These are phyloP conservation scores for Xylaria flabelliformis DNA, from an alignment of 495 filamentous ascomycete genomes.

Conservation along the genomic window DNA sequence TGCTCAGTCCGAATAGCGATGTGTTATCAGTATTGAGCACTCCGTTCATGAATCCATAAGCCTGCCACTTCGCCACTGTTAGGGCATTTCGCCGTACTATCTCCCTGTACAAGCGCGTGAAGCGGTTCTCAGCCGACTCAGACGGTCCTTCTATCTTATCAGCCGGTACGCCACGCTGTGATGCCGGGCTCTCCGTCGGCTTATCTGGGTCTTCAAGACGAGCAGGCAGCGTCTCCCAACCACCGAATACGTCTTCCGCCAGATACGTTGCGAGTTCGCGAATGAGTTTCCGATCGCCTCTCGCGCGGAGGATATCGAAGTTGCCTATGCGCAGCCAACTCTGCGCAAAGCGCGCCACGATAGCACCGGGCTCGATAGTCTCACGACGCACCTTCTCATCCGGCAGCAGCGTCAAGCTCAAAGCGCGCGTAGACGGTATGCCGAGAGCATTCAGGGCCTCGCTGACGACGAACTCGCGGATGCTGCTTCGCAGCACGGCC, in stretches of 20 bases:
- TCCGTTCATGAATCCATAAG: slow-evolving; percentile 97
- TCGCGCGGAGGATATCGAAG: slow-evolving; percentile 84
- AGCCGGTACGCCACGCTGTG: slow-evolving; percentile 57
- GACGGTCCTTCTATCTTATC: slow-evolving; percentile 67
- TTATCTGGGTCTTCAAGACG: slow-evolving; percentile 56
- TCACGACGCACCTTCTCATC: slow-evolving; percentile 77
- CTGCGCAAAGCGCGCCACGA: slow-evolving; percentile 90
- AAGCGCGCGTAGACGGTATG: slow-evolving; percentile 85
- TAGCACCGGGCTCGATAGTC: slow-evolving; percentile 87
- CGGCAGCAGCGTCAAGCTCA: slow-evolving; percentile 80
- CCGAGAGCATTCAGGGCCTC: slow-evolving; percentile 83
- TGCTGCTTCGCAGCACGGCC: slow-evolving; percentile 87
- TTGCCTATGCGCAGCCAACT: slow-evolving; percentile 90
- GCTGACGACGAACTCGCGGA: slow-evolving; percentile 90
- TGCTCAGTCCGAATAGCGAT: slow-evolving; percentile 81
- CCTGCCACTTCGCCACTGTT: slow-evolving; percentile 93
- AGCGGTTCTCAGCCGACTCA: slow-evolving; percentile 80
- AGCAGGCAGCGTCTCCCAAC: slow-evolving; percentile 80
- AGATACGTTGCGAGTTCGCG: slow-evolving; percentile 78
- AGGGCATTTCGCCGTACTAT: slow-evolving; percentile 84
- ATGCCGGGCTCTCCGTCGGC: slow-evolving; percentile 40
- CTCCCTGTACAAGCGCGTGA: slow-evolving; percentile 84
- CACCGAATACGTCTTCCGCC: slow-evolving; percentile 82
- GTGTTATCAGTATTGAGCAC: slow-evolving; percentile 96
- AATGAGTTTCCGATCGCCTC: slow-evolving; percentile 78